These are phyloP conservation scores for Cucumis hystrix DNA, from an alignment of 306 rosid genomes.

Conservation along the genomic window DNA sequence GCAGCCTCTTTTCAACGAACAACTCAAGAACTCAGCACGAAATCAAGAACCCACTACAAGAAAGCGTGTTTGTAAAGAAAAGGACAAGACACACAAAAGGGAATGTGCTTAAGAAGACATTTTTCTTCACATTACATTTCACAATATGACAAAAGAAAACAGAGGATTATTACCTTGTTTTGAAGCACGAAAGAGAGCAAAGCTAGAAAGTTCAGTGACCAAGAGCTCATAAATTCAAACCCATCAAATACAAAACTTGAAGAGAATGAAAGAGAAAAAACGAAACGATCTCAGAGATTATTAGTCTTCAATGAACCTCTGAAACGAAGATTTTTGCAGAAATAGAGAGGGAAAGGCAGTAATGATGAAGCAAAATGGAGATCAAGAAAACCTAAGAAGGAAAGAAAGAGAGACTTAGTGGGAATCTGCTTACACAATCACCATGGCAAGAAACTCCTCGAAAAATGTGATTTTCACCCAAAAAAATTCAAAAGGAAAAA, in stretches of 20 bases:
- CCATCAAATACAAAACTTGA: constrained; percentile 24
- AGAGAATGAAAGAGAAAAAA: background rate
- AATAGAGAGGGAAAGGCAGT: background rate
- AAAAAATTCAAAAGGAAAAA: background rate
- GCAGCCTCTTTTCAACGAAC: background rate
- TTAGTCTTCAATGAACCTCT: background rate
- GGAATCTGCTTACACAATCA: background rate
- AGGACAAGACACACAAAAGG: constrained; percentile 12
- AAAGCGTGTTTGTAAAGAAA: constrained; percentile 9
- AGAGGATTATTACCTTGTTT: constrained; percentile 11
- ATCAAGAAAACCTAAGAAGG: background rate
- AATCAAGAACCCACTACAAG: background rate
- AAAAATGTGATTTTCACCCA: background rate
- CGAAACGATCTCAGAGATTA: background rate
- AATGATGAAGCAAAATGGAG: background rate
- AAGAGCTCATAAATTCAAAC: constrained; percentile 19
- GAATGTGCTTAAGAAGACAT: constrained; percentile 7
- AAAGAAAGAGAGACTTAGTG: background rate
- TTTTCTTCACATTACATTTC: background rate
- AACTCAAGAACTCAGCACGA: constrained; percentile 8
- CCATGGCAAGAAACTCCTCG: background rate
- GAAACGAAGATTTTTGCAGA: constrained; percentile 11
- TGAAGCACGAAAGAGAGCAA: constrained; percentile 8
- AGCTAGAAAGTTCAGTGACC: constrained; percentile 18
- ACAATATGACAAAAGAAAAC: constrained; percentile 10